Conservation (phyloP, 805 yeast genomes). For the Pichia kluyveri region DNA sequence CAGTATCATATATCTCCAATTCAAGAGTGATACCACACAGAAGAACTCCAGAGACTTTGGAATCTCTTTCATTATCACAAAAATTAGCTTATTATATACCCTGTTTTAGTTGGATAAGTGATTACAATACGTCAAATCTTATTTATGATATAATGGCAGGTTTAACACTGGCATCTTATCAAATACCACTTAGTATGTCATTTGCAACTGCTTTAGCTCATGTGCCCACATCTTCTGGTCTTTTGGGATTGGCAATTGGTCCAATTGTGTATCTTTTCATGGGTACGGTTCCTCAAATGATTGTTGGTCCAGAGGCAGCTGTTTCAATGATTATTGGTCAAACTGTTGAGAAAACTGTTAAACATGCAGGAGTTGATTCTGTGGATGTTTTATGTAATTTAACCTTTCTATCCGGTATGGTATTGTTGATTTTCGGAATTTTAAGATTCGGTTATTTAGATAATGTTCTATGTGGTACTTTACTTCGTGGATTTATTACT, state of each 20-base stretch:
- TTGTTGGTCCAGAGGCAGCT: conserved; percentile 90
- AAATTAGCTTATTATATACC: conserved; percentile 58
- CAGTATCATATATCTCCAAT: not conserved
- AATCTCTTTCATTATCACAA: conserved; percentile 9
- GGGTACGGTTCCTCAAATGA: conserved; percentile 83
- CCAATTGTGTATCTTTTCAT: conserved; percentile 70
- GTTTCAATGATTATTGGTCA: conserved; percentile 78
- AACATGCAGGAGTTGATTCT: conserved; percentile 33
- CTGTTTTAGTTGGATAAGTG: conserved; percentile 55
- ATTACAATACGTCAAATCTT: conserved; percentile 33
- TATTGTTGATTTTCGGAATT: conserved; percentile 64
- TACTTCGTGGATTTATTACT: conserved; percentile 74
- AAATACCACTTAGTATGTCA: conserved; percentile 75
- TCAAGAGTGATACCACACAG: conserved; percentile 3
- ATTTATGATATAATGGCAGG: conserved; percentile 75
- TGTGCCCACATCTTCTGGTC: conserved; percentile 73
- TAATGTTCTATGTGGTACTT: conserved; percentile 65
- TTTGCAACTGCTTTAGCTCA: conserved; percentile 80
- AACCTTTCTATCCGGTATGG: conserved; percentile 67
- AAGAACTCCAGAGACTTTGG: not conserved
- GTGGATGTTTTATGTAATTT: conserved; percentile 58
- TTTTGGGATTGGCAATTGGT: conserved; percentile 66
- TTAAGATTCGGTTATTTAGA: conserved; percentile 83
- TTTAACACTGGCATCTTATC: conserved; percentile 79
- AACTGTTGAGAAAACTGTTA: conserved; percentile 49